A percentile compares a stretch with the other conserved stretches of the same genome.
These are phyloP conservation scores for Neofusicoccum umdonicola DNA, from an alignment of 2,329 filamentous ascomycete species.

Conservation along the genomic window DNA sequence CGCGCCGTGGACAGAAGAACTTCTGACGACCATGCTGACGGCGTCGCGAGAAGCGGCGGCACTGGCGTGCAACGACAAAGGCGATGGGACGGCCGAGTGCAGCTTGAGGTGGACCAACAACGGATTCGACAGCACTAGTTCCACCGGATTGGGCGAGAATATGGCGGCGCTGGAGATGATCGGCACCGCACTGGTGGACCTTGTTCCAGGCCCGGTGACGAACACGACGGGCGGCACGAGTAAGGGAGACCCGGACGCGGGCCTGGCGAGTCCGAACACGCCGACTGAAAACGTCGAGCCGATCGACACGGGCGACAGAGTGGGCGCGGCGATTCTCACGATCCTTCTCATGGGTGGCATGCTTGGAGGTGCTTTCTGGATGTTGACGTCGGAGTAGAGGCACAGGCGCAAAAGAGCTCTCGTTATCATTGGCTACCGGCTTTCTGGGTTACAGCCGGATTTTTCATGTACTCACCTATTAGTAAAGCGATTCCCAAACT, in stretches of 20 bases:
- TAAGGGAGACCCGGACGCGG: conserved; percentile 42
- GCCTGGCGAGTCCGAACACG: conserved; percentile 12
- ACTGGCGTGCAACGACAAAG: conserved; percentile 58
- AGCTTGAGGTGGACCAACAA: conserved; percentile 61
- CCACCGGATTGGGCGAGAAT: conserved; percentile 49
- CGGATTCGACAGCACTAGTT: conserved; percentile 50
- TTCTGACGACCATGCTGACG: conserved; percentile 55
- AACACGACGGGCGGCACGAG: conserved; percentile 52
- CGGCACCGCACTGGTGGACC: conserved; percentile 43
- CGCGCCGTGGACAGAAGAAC: conserved; percentile 54
- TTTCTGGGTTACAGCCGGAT: too few relatives aligned
- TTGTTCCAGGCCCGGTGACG: conserved; percentile 39
- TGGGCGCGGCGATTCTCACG: conserved; percentile 36
- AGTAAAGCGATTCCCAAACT: neutral
- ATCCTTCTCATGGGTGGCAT: neutral
- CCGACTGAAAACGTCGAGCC: conserved; percentile 21
- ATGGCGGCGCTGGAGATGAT: conserved; percentile 53
- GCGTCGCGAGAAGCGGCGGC: conserved; percentile 60
- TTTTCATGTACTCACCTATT: neutral
- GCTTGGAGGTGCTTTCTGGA: conserved; percentile 23
- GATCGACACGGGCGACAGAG: conserved; percentile 39
- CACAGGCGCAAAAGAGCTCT: neutral
- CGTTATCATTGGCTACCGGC: neutral
- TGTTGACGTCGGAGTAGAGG: neutral
- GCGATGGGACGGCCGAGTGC: conserved; percentile 52